Evolutionary conservation across 2,329 filamentous ascomycete species (phyloP).

Genomic region (Penicillium sp.): DNA sequence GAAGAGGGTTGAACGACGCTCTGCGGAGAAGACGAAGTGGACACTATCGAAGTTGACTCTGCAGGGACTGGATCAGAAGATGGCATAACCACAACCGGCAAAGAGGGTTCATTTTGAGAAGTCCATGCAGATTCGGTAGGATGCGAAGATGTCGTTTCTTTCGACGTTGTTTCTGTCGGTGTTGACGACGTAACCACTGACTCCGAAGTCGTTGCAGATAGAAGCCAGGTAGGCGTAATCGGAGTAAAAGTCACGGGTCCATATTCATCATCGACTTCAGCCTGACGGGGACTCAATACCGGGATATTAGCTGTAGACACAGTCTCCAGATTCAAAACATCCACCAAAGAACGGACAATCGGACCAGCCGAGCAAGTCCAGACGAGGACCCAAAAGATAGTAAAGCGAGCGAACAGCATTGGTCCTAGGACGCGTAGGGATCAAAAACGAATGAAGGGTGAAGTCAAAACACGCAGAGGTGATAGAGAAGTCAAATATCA

Average conservation of each 20-base stretch:
- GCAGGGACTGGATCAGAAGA: no score
- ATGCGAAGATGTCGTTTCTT: neutral
- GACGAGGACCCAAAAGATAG: constrained; percentile 10
- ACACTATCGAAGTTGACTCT: no score
- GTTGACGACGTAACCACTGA: neutral
- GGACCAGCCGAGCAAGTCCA: constrained; percentile 23
- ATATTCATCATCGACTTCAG: neutral
- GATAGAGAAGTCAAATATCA: neutral
- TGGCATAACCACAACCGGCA: no score
- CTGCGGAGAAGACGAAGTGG: no score
- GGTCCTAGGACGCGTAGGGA: neutral
- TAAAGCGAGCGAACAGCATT: constrained; percentile 15
- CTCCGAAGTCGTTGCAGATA: constrained; percentile 2
- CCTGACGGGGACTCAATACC: neutral
- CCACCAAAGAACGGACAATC: constrained; percentile 19
- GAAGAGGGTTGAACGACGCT: no score
- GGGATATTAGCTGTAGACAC: neutral
- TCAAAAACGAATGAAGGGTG: constrained; percentile 1
- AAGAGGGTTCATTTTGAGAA: no score
- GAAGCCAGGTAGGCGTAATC: constrained; percentile 7
- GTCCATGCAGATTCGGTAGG: no score
- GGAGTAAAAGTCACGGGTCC: constrained; percentile 5
- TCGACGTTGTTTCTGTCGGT: neutral
- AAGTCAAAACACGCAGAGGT: neutral
- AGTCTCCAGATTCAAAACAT: constrained; percentile 1